phyloP scores from a whole-genome alignment of 2,329 filamentous ascomycete species.

The Cordyceps sp. region DNA sequence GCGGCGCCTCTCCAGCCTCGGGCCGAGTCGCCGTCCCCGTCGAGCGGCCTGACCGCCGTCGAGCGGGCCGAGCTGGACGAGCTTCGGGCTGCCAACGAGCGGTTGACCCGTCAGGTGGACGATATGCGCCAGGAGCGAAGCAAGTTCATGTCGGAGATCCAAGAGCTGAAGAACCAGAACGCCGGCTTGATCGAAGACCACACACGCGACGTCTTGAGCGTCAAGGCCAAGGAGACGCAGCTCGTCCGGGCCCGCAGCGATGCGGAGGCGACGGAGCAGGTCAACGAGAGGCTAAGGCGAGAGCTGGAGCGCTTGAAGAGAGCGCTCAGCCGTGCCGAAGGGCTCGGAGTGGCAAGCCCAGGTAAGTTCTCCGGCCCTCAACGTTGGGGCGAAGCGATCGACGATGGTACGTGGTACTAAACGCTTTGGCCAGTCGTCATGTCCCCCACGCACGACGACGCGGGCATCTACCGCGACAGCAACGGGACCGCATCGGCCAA shows the following conservation, averaged over 20 bases:
- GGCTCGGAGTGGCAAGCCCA: slow-evolving; percentile 26
- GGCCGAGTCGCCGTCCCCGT: slow-evolving; percentile 38
- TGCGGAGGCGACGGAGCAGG: slow-evolving; percentile 73
- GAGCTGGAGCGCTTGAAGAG: slow-evolving; percentile 91
- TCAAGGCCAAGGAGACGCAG: slow-evolving; percentile 97
- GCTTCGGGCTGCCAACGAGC: slow-evolving; percentile 67
- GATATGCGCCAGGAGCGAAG: slow-evolving; percentile 70
- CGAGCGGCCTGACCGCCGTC: slow-evolving; percentile 54
- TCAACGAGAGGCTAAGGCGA: slow-evolving; percentile 65
- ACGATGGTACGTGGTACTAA: no score
- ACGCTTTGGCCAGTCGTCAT: slow-evolving; percentile 23
- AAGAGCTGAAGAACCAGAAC: slow-evolving; percentile 93
- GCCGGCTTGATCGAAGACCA: slow-evolving; percentile 94
- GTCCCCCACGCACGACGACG: slow-evolving; percentile 41
- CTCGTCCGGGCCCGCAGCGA: slow-evolving; percentile 83
- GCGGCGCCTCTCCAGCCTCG: slow-evolving; percentile 30
- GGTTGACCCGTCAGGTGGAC: slow-evolving; percentile 56
- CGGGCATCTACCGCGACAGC: slow-evolving; percentile 41
- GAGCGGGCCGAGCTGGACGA: slow-evolving; percentile 90
- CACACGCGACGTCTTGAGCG: slow-evolving; percentile 83
- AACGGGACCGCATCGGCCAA: slow-evolving; percentile 19
- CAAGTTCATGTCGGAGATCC: slow-evolving; percentile 70
- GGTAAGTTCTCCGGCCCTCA: slow-evolving; percentile 7
- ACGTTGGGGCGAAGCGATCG: no score
- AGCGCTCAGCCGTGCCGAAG: slow-evolving; percentile 50